Conservation (phyloP, 2,329 filamentous ascomycete genomes). For the Aureobasidium sp. region DNA sequence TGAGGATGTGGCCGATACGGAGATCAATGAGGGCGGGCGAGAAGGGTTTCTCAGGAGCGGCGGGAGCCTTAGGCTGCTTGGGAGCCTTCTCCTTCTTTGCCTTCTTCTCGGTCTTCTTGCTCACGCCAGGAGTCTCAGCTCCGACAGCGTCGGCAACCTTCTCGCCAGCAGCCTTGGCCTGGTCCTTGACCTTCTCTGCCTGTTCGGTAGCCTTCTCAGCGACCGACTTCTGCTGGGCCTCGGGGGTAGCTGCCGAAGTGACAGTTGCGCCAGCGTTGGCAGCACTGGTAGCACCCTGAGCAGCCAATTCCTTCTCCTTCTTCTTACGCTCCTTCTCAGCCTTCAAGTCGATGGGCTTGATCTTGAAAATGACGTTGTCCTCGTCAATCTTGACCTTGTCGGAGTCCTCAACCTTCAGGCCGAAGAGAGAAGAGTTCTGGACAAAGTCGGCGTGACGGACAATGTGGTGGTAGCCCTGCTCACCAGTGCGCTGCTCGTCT, state of each 20-base stretch:
- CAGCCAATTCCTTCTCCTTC: slow-evolving; percentile 74
- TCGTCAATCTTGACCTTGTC: slow-evolving; percentile 75
- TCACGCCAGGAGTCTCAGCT: slow-evolving; percentile 33
- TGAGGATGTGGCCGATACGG: slow-evolving; percentile 93
- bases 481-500: slow-evolving; percentile 78
- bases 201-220: slow-evolving; percentile 37
- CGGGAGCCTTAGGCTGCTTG: slow-evolving; percentile 57
- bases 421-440: slow-evolving; percentile 72
- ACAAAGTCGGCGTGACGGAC: slow-evolving; percentile 91
- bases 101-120: slow-evolving; percentile 54
- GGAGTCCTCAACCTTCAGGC: slow-evolving; percentile 58
- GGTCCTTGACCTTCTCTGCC: slow-evolving; percentile 36
- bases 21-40: slow-evolving; percentile 87
- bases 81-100: slow-evolving; percentile 76
- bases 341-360: slow-evolving; percentile 83
- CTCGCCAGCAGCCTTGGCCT: slow-evolving; percentile 45
- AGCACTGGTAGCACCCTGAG: slow-evolving; percentile 48
- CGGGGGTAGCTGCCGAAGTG: slow-evolving; percentile 34
- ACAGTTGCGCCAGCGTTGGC: slow-evolving; percentile 39
- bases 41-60: slow-evolving; percentile 63
- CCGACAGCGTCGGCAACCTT: slow-evolving; percentile 42
- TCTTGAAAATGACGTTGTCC: slow-evolving; percentile 76
- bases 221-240: slow-evolving; percentile 41
- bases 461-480: slow-evolving; percentile 83
- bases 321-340: slow-evolving; percentile 94